Evolutionary conservation across 2,329 filamentous ascomycete species (phyloP), one percentile per base, ranked within the genome.

Genomic region (Hymenoscyphus fraxineus): DNA sequence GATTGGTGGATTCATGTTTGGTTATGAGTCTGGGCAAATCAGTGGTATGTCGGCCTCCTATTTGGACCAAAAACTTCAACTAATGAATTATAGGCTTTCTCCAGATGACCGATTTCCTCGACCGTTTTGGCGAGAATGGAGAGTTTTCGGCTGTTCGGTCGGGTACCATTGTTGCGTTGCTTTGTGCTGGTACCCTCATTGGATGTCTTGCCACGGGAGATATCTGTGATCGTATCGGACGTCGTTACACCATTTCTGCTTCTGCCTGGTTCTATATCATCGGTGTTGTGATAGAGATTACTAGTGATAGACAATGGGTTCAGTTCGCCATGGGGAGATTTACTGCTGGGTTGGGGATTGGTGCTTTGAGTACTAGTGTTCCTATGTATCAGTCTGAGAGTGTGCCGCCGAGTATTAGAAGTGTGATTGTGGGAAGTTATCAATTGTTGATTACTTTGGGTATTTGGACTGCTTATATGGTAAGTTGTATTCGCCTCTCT

Each of bases 331-430:
- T 88, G 19, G 88, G 88, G 58, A 81, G 88, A 56, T 81, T 87
- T 68, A 81, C 89, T n/a, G 88, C 86, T 31, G 88, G 88, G 69
- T 73, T 89, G 2, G 87, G 87, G 22, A 85, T 91, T 58, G 88
- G 88, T 35, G 81, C 83, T 22, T 78, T 90, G 0, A 88, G 84
- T 6, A 87, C 88, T 54, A 78, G 85, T 32, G 85, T 88, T 0
- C 86, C 86, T 58, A 87, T 91, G 84, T 90, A 90, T 70, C 86
- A 89, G 73, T 84, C 82, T 16, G 88, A 91, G 75, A 86, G 82
- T 63, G 84, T 85, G 2, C 88, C 88, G 0, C 81, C 85, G 66
- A 82, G 85, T 65, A 83, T 90, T 60, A 84, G 88, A 70, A 86
- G 86, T 71, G 80, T 86, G 6, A 80, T 90, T 47, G 82, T 90